These are phyloP conservation scores for Amniculicola lignicola DNA, from an alignment of 495 filamentous ascomycete species.

Conservation along the genomic window DNA sequence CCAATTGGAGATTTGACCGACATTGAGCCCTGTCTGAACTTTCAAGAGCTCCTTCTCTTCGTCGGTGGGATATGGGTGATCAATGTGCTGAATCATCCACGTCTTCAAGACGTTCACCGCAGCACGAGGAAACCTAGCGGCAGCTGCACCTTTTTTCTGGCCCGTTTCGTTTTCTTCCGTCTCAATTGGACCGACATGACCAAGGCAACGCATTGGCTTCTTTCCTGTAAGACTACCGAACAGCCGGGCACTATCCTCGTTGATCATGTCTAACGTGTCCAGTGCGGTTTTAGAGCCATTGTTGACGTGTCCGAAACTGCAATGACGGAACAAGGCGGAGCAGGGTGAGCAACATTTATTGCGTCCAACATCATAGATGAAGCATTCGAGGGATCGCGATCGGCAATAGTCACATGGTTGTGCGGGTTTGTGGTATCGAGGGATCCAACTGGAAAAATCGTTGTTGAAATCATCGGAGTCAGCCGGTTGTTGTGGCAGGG, in stretches of 20 bases:
- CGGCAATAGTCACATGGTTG: conserved; percentile 71
- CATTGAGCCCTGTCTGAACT: conserved; percentile 66
- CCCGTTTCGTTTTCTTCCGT: conserved; percentile 37
- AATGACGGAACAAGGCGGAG: conserved; percentile 68
- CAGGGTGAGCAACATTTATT: conserved; percentile 75
- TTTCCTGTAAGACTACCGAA: conserved; percentile 41
- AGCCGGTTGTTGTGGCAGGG: neutral
- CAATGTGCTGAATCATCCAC: conserved; percentile 71
- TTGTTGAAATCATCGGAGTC: conserved; percentile 18
- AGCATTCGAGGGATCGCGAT: conserved; percentile 68
- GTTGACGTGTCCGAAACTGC: conserved; percentile 56
- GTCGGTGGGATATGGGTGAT: conserved; percentile 78
- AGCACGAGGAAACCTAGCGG: conserved; percentile 66
- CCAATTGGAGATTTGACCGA: conserved; percentile 80
- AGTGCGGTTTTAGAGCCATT: conserved; percentile 43
- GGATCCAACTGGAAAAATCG: conserved; percentile 42
- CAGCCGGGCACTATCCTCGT: conserved; percentile 49
- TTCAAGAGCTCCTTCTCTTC: conserved; percentile 74
- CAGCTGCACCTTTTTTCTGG: conserved; percentile 46
- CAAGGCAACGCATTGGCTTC: conserved; percentile 38
- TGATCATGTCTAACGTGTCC: conserved; percentile 51
- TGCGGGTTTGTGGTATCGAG: conserved; percentile 45
- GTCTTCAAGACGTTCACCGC: conserved; percentile 70
- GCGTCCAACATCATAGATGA: conserved; percentile 43
- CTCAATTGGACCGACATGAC: conserved; percentile 41